Base-by-base conservation (phyloP, 345 rosid genomes). In the Rhodamnia argentea region DNA sequence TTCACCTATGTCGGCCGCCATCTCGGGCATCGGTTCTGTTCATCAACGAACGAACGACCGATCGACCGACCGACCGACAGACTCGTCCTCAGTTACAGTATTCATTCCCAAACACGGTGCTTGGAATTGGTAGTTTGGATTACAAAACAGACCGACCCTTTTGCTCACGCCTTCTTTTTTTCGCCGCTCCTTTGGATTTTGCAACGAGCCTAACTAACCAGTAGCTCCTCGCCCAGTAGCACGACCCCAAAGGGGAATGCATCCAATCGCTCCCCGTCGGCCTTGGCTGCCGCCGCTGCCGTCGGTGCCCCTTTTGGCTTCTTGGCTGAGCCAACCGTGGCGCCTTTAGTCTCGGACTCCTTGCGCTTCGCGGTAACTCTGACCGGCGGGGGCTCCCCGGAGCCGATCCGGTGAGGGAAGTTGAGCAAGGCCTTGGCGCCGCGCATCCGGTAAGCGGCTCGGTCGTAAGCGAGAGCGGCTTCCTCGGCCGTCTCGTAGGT, bases 401-500 rank as follows among this genome's bases (percentile, higher is more conserved):
- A 91, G 54, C 91, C 95, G 12, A 94, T 90, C 86, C 91, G 89
- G 75, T 90, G 86, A 4, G 95, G 96, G 84, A 94, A 94, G 85
- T 94, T 94, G 60, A 93, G 91, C 89, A 93, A 86, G 56, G 97
- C 97, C 88, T 85, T 91, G 7, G 95, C 90, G 32, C 97, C 97
- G 8, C 97, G 91, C 90, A 92, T 92, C 56, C 88, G 54, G 75
- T 84, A 94, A 29, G 97, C 96, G 12, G 97, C 97, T 51, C 94
- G 92, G 82, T 94, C 96, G 55, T 94, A 94, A 27, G 97, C 97
- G 83, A 93, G 85, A 52, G 97, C 97, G 4, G 97, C 97, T 58
- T 92, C 93, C 91, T 94, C 95, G 26, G 94, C 94, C 22, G 93
- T 94, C 88, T 89, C 94, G 83, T 90, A 94, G 13, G 97, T 94